Evolutionary conservation across 768 basidiomycete species (phyloP).

Genomic region (Trametes cingulata): DNA sequence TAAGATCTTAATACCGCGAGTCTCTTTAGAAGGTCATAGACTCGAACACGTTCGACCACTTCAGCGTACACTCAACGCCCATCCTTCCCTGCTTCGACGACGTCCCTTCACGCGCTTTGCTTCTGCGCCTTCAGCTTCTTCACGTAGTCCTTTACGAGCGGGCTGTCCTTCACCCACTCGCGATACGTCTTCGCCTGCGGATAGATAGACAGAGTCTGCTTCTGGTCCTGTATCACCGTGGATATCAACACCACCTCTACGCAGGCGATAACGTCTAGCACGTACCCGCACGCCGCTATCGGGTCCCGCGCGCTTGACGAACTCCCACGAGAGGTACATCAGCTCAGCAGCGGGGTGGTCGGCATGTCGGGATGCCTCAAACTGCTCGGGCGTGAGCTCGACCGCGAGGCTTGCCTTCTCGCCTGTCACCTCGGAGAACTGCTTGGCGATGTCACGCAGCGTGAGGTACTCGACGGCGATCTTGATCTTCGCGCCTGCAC

Average conservation of each 20-base stretch:
- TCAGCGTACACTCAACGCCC: too few species aligned
- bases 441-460: conserved; percentile 1
- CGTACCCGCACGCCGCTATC: conserved; percentile 7
- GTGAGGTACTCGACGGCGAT: conserved; percentile 9
- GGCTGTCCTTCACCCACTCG: conserved; percentile 13
- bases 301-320: conserved; percentile 1
- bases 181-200: conserved; percentile 16
- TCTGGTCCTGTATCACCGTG: background rate
- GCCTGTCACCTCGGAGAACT: conserved; percentile 14
- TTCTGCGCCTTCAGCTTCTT: conserved; percentile 6
- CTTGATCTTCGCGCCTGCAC: conserved; percentile 10
- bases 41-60: too few species aligned
- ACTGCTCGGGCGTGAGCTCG: conserved; percentile 15
- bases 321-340: conserved; percentile 16
- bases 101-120: background rate
- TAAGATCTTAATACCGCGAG: too few species aligned
- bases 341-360: conserved; percentile 10
- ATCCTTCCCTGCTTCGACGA: too few species aligned
- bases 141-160: conserved; percentile 7
- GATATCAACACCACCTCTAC: background rate
- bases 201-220: conserved; percentile 11
- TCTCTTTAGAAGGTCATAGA: too few species aligned
- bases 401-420: conserved; percentile 13
- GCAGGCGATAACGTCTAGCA: background rate
- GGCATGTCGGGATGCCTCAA: conserved; percentile 7